These are phyloP conservation scores for Daldinia bambusicola DNA, from an alignment of 495 filamentous ascomycete species.

Conservation along the genomic window DNA sequence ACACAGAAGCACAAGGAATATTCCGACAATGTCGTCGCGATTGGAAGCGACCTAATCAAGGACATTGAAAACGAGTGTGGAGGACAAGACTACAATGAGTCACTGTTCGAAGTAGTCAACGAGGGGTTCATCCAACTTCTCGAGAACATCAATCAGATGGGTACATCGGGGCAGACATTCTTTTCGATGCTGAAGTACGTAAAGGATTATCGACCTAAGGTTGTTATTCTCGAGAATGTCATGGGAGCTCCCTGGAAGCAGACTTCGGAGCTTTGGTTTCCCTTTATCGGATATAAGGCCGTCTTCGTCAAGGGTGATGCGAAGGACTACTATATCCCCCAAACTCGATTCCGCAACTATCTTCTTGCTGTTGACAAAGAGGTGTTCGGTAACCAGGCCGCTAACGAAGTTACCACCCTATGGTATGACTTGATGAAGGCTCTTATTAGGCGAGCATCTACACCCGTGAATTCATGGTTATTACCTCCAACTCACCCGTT, in stretches of 20 bases:
- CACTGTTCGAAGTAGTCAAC: slow-evolving; percentile 9
- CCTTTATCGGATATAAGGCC: slow-evolving; percentile 65
- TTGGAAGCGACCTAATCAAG: not conserved
- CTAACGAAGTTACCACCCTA: not conserved
- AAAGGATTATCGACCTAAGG: slow-evolving; percentile 62
- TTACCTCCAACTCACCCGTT: slow-evolving; percentile 66
- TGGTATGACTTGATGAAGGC: slow-evolving; percentile 33
- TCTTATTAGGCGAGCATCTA: slow-evolving; percentile 67
- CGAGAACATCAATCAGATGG: slow-evolving; percentile 58
- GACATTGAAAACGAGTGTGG: not conserved
- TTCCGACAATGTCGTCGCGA: not conserved
- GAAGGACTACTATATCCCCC: slow-evolving; percentile 82
- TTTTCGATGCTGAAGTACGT: slow-evolving; percentile 69
- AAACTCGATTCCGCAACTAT: slow-evolving; percentile 79
- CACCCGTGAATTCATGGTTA: slow-evolving; percentile 71
- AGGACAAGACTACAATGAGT: not conserved
- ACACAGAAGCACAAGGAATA: slow-evolving; percentile 48
- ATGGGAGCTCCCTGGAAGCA: slow-evolving; percentile 68
- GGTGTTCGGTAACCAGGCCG: slow-evolving; percentile 38
- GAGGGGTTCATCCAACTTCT: slow-evolving; percentile 24
- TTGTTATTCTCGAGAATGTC: slow-evolving; percentile 84
- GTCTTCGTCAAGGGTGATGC: slow-evolving; percentile 65
- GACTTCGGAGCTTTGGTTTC: slow-evolving; percentile 60
- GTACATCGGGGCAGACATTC: slow-evolving; percentile 79
- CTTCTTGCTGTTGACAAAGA: slow-evolving; percentile 69